Evolutionary conservation across 2,329 filamentous ascomycete genomes (phyloP), one percentile per base, ranked within the genome.

Genomic region (Fusarium irregulare): DNA sequence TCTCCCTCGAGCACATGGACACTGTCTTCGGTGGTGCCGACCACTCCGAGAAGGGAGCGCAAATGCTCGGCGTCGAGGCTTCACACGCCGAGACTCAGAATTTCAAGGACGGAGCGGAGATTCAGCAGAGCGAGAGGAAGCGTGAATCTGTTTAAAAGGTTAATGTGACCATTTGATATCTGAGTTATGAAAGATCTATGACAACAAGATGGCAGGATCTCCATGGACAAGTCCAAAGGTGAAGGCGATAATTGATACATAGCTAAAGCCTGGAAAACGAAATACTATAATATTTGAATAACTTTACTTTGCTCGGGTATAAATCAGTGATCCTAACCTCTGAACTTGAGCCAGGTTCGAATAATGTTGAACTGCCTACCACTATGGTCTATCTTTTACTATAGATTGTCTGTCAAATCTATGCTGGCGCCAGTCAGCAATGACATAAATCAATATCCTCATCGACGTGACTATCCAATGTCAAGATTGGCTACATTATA

Each of bases 1-100:
- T 91, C 28, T 86, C 88, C 1, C 82, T 91, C 7, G 89, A 91
- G 79, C 83, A 83, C 46, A 89, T 91, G 82, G 89, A 91, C 75
- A 80, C 84, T 11, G 80, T 91, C 4, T 91, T 91, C 73, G 82
- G 83, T 18, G 76, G 74, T 14, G 68, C 61, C 16, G 75, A 75
- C n/a, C 74, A 76, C 56, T 71, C 73, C 13, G 73, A 75, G 47
- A 75, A 75, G 61, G 74, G 75, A 8, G 75, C 70, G 3, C 74
- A 76, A 64, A 76, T 76, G 57, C 70, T 76, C 13, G 74, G 74
- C 5, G n/a, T 63, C 23, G 66, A 69, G 11, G 13, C 32, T 16
- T 46, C 47, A 23, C 66, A 56, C 8, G 45, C 41, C 46, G 63
- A 60, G 18, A 28, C 51, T 2, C 61, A 72, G 10, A 70, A 75